Conservation (phyloP, 1,284 basidiomycete species). For the Tilletia horrida region DNA sequence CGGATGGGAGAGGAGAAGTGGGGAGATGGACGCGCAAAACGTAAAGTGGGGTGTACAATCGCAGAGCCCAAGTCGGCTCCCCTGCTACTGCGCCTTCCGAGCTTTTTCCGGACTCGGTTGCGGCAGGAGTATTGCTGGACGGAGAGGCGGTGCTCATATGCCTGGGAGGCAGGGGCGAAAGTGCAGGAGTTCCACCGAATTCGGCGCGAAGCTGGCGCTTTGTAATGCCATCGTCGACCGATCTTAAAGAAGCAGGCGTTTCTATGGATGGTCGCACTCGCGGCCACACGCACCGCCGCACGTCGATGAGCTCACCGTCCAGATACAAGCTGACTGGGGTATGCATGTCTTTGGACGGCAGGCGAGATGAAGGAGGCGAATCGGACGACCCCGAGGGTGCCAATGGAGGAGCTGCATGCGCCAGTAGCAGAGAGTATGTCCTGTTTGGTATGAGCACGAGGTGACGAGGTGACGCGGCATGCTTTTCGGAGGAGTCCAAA, state of each 20-base stretch:
- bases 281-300: neutral
- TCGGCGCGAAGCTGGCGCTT: neutral
- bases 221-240: too few species aligned
- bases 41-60: neutral
- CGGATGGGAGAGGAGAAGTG: neutral
- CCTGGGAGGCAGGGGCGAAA: neutral
- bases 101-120: too few species aligned
- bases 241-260: too few species aligned
- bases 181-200: neutral
- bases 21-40: neutral
- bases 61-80: neutral
- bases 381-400: neutral
- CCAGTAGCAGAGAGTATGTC: neutral
- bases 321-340: neutral
- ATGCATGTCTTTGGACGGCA: neutral
- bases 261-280: neutral
- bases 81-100: neutral
- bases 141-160: neutral
- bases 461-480: neutral
- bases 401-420: slow-evolving; percentile 1
- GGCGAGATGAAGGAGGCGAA: too few species aligned
- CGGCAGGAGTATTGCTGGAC: neutral
- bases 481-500: too few species aligned
- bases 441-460: neutral
- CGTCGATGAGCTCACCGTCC: neutral